These are phyloP conservation scores for Chrysanthemum lavandulifolium DNA, from an alignment of 129 eudicot genomes.

Conservation along the genomic window DNA sequence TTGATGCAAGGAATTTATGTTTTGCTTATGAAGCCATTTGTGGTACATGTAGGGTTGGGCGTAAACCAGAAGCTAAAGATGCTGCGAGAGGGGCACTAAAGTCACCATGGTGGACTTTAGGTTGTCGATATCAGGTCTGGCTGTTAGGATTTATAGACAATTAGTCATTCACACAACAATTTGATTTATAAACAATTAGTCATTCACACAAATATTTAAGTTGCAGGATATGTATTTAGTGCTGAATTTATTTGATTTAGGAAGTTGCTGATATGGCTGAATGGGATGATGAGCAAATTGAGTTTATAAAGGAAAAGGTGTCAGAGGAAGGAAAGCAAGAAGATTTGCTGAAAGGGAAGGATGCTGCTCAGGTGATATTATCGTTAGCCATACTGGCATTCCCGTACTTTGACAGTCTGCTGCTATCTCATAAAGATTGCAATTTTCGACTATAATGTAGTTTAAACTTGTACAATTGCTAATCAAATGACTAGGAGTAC, in stretches of 20 bases:
- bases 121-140: slow-evolving; percentile 82
- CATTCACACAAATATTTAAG: background rate
- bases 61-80: slow-evolving; percentile 88
- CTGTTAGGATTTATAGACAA: slow-evolving; percentile 3
- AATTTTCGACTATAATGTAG: background rate
- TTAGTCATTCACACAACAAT: background rate
- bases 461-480: background rate
- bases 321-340: slow-evolving; percentile 85
- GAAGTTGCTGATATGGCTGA: slow-evolving; percentile 91
- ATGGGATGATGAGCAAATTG: slow-evolving; percentile 99
- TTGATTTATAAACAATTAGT: background rate
- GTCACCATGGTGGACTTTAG: slow-evolving; percentile 99
- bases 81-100: slow-evolving; percentile 95
- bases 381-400: slow-evolving; percentile 8
- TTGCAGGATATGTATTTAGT: background rate
- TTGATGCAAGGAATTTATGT: no score
- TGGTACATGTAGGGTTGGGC: slow-evolving; percentile 74
- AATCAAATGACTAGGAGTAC: background rate
- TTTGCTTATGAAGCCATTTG: slow-evolving; percentile 8
- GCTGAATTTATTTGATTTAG: slow-evolving; percentile 32
- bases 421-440: background rate
- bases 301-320: slow-evolving; percentile 80
- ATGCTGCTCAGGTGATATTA: slow-evolving; percentile 70
- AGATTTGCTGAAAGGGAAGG: slow-evolving; percentile 89
- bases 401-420: no score